phyloP scores from a whole-genome alignment of 768 basidiomycete genomes.

The Phaeolepiota aurea region DNA sequence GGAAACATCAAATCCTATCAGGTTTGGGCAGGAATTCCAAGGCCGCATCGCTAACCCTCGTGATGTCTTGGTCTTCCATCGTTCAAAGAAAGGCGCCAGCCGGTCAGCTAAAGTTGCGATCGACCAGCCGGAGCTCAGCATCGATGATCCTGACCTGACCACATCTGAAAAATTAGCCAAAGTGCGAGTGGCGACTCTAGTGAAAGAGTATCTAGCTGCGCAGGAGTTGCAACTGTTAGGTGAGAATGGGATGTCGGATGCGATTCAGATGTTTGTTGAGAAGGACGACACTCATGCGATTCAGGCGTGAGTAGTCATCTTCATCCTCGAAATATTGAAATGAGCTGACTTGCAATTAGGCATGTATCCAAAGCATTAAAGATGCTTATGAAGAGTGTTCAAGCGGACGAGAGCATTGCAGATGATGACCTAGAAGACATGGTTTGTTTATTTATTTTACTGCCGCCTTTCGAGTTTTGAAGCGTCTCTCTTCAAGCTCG shows the following conservation, averaged over 20 bases:
- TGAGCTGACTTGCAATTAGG: slow-evolving; percentile 23
- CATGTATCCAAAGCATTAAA: slow-evolving; percentile 59
- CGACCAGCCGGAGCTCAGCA: slow-evolving; percentile 74
- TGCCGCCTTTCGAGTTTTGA: neutral
- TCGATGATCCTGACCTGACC: slow-evolving; percentile 65
- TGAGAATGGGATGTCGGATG: slow-evolving; percentile 87
- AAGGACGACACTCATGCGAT: slow-evolving; percentile 97
- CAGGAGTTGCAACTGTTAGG: slow-evolving; percentile 91
- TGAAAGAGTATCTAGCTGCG: slow-evolving; percentile 84
- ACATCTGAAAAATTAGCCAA: slow-evolving; percentile 69
- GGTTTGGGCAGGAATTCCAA: slow-evolving; percentile 93
- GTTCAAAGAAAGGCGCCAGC: slow-evolving; percentile 56
- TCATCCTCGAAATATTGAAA: slow-evolving; percentile 1
- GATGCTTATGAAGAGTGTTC: slow-evolving; percentile 58
- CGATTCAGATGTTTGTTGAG: slow-evolving; percentile 92
- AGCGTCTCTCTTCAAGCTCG: slow-evolving; percentile 33
- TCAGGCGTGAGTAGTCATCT: slow-evolving; percentile 49
- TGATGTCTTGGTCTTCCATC: slow-evolving; percentile 87
- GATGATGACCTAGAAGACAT: slow-evolving; percentile 71
- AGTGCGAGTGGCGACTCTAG: slow-evolving; percentile 82
- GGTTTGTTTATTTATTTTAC: slow-evolving; percentile 28
- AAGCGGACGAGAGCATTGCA: slow-evolving; percentile 55
- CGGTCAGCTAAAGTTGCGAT: slow-evolving; percentile 51
- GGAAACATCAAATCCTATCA: slow-evolving; percentile 91
- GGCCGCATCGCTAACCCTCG: slow-evolving; percentile 90